phyloP scores from a whole-genome alignment of 2,329 filamentous ascomycete species.

The Coleophoma crateriformis region DNA sequence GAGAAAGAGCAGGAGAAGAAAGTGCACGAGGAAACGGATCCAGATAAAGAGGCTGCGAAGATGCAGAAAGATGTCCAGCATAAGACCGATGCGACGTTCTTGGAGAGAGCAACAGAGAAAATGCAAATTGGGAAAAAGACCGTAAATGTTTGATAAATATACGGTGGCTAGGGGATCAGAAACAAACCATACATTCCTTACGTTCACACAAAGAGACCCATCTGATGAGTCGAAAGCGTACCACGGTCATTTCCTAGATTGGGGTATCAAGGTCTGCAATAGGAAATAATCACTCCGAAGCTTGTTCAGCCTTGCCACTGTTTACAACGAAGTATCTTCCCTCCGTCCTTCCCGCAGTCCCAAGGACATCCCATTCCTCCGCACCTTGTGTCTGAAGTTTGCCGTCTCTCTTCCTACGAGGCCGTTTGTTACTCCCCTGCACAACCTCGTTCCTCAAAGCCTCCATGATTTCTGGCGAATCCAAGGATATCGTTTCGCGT shows the following conservation, averaged over 20 bases:
- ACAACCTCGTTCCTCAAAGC: conserved; percentile 55
- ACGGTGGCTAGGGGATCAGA: too few relatives aligned
- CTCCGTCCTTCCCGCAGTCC: conserved; percentile 22
- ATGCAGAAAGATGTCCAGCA: conserved; percentile 20
- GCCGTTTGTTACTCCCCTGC: conserved; percentile 38
- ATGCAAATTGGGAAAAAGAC: conserved; percentile 10
- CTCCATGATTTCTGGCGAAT: conserved; percentile 41
- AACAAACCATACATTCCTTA: not conserved
- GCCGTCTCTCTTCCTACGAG: conserved; percentile 17
- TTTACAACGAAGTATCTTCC: conserved; percentile 30
- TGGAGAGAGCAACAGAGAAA: conserved; percentile 18
- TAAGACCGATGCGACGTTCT: conserved; percentile 17
- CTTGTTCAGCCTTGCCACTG: conserved; percentile 16
- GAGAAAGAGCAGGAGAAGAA: conserved; percentile 29
- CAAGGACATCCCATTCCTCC: conserved; percentile 25
- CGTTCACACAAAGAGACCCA: not conserved
- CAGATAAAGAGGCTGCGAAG: conserved; percentile 27
- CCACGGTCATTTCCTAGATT: not conserved
- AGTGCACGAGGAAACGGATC: conserved; percentile 17
- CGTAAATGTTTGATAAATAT: not conserved
- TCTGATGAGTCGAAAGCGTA: not conserved
- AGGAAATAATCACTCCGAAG: too few relatives aligned
- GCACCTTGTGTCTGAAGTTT: conserved; percentile 9
- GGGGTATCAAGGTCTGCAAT: too few relatives aligned
- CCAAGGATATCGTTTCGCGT: conserved; percentile 54